These are phyloP conservation scores for Naegleria lovaniensis DNA, from an alignment of 208 protist species.

Conservation along the genomic window DNA sequence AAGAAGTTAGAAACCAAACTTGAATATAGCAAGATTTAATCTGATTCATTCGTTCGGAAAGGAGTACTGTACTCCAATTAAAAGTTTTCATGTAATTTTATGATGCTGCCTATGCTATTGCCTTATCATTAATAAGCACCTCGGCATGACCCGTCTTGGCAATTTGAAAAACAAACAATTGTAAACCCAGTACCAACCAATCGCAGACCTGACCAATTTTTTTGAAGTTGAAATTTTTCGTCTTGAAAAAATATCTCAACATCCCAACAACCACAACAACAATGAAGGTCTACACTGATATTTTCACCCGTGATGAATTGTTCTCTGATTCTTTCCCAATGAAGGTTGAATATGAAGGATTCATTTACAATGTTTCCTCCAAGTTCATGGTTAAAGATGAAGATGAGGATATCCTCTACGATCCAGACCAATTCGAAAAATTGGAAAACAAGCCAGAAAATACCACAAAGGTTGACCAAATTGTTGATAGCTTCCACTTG, in stretches of 20 bases:
- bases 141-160: too few species aligned
- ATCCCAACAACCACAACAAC: neutral
- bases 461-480: neutral
- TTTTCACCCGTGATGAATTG: neutral
- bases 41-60: neutral
- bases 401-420: neutral
- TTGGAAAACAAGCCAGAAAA: neutral
- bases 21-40: neutral
- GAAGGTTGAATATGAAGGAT: neutral
- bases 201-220: neutral
- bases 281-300: neutral
- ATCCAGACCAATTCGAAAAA: neutral
- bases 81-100: neutral
- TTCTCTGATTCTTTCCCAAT: neutral
- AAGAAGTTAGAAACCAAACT: slow-evolving; percentile 90
- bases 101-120: too few species aligned
- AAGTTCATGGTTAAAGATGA: neutral
- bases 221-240: neutral
- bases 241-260: neutral
- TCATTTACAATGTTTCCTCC: neutral
- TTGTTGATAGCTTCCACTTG: neutral
- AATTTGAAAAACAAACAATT: too few species aligned
- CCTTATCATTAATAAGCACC: too few species aligned
- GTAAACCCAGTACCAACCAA: too few species aligned
- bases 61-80: neutral